Base-by-base conservation (phyloP, 2,329 filamentous ascomycete genomes). In the Corniculantispora saksenae region DNA sequence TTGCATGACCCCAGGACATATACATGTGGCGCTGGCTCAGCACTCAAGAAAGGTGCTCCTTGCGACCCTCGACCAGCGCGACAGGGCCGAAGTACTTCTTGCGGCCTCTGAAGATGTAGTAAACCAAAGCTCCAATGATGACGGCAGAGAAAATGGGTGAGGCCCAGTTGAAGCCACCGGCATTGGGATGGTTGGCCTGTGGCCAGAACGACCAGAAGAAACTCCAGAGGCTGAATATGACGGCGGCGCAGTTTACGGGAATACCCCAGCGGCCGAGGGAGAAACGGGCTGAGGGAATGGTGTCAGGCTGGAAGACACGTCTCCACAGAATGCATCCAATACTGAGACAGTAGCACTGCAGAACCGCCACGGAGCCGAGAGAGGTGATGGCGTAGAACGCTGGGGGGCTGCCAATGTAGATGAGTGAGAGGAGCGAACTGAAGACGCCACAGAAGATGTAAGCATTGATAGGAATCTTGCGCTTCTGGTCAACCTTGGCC, bases 151-250 rank as follows among this genome's bases (percentile, higher is more conserved):
- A 69, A 1, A 69, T 57, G 0, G 54, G 38, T 6, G 64, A 67
- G 1, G 67, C 43, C 67, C 67, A 69, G 51, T 69, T 69, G 40
- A 69, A 69, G 19, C 45, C 56, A 5, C 27, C 5, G 25, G 67
- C 61, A 13, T 43, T 59, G 0, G 67, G 61, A 2, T 65, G 64
- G 29, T 66, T 65, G 4, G 40, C 45, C 40, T 65, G 58, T n/a
- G 67, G 67, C 66, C 67, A 69, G 38, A 67, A 66, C 19, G 38
- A 61, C 67, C 66, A 69, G 56, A 69, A 67, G 40, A 69, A 67
- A 9, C 48, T 56, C 67, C 67, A 69, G 15, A 58, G 4, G 40
- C 47, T 62, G 58, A 56, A 65, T 15, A 62, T 6, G 7, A 67
- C 40, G 5, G 67, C 67, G 9, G 45, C 23, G 5, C 51, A 29